phyloP scores from a whole-genome alignment of 1,139 yeast species.

The Maudiozyma humilis region DNA sequence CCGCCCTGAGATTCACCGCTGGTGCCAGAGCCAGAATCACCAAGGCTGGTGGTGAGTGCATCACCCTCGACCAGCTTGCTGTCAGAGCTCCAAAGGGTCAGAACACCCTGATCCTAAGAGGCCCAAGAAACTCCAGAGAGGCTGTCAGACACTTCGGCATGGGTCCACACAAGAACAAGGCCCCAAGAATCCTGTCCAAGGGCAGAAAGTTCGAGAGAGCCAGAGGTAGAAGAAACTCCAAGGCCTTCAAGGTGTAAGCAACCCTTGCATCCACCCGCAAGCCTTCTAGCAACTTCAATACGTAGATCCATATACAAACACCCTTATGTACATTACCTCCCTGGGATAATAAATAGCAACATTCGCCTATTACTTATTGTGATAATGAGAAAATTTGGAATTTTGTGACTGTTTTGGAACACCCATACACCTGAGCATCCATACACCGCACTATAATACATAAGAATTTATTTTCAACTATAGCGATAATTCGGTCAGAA shows the following conservation, averaged over 20 bases:
- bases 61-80: conserved; percentile 98
- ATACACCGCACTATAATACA: neutral
- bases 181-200: conserved; percentile 94
- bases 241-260: conserved; percentile 99
- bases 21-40: conserved; percentile 96
- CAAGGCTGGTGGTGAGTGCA: conserved; percentile 99
- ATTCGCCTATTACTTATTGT: neutral
- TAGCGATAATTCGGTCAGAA: no score
- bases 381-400: neutral
- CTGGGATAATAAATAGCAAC: neutral
- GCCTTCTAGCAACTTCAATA: neutral
- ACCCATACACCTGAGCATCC: neutral
- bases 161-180: conserved; percentile 99
- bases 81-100: conserved; percentile 99
- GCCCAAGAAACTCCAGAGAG: conserved; percentile 98
- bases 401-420: neutral
- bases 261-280: neutral
- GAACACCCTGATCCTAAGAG: conserved; percentile 96
- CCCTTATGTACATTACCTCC: conserved; percentile 3
- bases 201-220: conserved; percentile 99
- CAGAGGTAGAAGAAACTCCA: conserved; percentile 98
- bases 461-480: neutral
- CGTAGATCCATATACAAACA: neutral
- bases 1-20: conserved; percentile 98
- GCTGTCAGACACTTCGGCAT: conserved; percentile 99